Conservation (phyloP, 768 basidiomycete genomes). For the Collybiopsis luxurians region DNA sequence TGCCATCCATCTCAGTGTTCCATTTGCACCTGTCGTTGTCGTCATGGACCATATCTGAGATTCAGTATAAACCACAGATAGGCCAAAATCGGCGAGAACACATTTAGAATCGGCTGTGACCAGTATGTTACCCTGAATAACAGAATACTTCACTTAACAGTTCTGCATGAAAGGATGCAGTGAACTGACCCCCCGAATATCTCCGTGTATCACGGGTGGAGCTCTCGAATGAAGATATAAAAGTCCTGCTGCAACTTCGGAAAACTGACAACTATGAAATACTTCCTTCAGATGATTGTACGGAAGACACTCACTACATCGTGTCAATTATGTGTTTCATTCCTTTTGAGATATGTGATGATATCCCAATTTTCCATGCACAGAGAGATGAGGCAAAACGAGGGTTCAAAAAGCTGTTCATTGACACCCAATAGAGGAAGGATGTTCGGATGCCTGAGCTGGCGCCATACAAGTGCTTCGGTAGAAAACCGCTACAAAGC, state of each 20-base stretch:
- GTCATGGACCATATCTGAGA: not conserved
- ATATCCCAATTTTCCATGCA: constrained; percentile 19
- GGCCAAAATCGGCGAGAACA: constrained; percentile 7
- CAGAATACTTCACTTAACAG: not conserved
- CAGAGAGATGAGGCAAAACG: constrained; percentile 18
- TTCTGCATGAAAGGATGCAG: too few species aligned
- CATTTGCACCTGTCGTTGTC: too few species aligned
- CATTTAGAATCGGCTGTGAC: not conserved
- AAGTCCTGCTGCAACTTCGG: constrained; percentile 31
- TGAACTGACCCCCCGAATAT: constrained; percentile 7
- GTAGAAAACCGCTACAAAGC: constrained; percentile 13
- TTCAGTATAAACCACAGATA: not conserved
- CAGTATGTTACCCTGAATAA: constrained; percentile 1
- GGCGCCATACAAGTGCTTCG: constrained; percentile 19
- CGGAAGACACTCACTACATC: not conserved
- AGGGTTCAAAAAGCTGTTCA: constrained; percentile 10
- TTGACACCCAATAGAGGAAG: constrained; percentile 18
- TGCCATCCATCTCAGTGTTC: too few species aligned
- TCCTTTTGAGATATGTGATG: not conserved
- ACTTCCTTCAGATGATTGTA: too few species aligned
- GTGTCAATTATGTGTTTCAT: not conserved
- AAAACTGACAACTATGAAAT: constrained; percentile 28
- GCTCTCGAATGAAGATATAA: constrained; percentile 27
- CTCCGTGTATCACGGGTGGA: constrained; percentile 15
- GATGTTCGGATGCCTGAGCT: constrained; percentile 15